These are phyloP conservation scores for Solanum piurae DNA, from an alignment of 257 asterid species.

Conservation along the genomic window DNA sequence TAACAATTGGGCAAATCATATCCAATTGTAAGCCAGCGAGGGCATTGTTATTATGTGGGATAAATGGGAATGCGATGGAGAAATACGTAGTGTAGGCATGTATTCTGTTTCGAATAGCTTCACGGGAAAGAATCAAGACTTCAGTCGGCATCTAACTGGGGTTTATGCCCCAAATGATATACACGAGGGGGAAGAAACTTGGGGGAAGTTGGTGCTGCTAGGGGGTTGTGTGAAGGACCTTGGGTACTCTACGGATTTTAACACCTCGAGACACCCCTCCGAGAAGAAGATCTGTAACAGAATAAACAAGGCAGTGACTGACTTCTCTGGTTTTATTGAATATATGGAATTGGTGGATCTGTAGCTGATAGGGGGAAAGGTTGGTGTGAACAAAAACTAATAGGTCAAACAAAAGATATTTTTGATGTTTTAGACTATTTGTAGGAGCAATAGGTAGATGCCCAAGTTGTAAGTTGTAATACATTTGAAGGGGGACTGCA, in stretches of 20 bases:
- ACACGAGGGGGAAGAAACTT: background rate
- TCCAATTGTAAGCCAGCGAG: background rate
- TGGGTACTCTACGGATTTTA: background rate
- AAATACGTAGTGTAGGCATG: background rate
- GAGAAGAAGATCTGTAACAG: background rate
- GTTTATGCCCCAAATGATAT: background rate
- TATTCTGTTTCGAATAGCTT: background rate
- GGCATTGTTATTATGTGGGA: background rate
- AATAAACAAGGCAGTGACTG: background rate
- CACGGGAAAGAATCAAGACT: background rate
- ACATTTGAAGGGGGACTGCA: background rate
- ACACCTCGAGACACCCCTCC: background rate
- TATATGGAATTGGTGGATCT: background rate
- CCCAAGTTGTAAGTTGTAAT: background rate
- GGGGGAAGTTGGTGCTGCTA: background rate
- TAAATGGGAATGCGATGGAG: background rate
- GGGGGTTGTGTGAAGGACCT: background rate
- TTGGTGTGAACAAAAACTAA: background rate
- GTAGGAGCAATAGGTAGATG: background rate
- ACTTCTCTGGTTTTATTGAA: background rate
- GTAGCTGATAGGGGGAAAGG: background rate
- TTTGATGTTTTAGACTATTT: background rate
- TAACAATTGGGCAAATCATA: background rate
- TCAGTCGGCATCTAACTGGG: background rate
- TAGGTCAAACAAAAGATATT: background rate